These are phyloP conservation scores for Pilobolus umbonatus DNA, from an alignment of 192 early-diverging fungal genomes.

Conservation along the genomic window DNA sequence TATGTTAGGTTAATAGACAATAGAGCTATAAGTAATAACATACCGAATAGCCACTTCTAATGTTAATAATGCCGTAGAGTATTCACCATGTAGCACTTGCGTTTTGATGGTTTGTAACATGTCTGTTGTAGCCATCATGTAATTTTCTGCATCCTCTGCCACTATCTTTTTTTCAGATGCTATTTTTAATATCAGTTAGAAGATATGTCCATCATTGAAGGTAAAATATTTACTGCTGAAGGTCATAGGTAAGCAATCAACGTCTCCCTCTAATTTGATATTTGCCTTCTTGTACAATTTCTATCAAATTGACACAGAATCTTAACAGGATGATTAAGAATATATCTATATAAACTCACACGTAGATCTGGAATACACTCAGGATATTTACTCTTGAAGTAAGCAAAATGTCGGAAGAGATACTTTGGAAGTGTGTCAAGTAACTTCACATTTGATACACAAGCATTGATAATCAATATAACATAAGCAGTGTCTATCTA, in stretches of 20 bases:
- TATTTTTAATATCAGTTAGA: background rate
- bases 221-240: conserved; percentile 4
- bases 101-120: conserved; percentile 11
- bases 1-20: background rate
- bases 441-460: conserved; percentile 39
- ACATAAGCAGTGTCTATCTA: conserved; percentile 66
- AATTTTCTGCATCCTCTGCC: conserved; percentile 21
- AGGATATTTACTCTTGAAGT: conserved; percentile 68
- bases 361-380: conserved; percentile 58
- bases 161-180: conserved; percentile 7
- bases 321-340: background rate
- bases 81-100: conserved; percentile 16
- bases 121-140: conserved; percentile 19
- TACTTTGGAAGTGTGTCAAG: conserved; percentile 65
- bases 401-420: conserved; percentile 68
- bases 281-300: conserved; percentile 14
- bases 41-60: conserved; percentile 28
- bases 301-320: background rate
- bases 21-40: background rate
- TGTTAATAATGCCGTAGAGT: conserved; percentile 15
- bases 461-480: conserved; percentile 78
- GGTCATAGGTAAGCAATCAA: conserved; percentile 16
- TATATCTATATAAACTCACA: conserved; percentile 15
- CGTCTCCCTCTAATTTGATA: conserved; percentile 17
- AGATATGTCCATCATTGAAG: background rate